phyloP scores from a whole-genome alignment of 768 basidiomycete species.

The Sistotremastrum suecicum region DNA sequence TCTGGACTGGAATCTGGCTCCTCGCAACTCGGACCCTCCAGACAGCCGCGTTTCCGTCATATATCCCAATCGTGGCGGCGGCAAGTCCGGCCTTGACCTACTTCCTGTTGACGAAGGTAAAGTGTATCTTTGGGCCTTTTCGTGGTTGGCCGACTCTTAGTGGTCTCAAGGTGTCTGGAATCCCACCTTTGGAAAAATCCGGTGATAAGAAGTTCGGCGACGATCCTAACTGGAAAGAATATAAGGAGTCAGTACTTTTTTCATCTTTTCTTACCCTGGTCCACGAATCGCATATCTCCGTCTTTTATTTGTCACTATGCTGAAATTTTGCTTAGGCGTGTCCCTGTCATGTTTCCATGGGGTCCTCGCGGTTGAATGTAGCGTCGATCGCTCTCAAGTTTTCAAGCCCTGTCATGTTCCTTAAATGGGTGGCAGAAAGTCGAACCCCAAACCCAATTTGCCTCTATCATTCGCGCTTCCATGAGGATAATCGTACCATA shows the following conservation, averaged over 20 bases:
- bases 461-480: too few relatives aligned
- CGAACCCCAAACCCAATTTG: too few relatives aligned
- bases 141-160: not conserved
- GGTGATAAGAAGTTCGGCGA: slow-evolving; percentile 41
- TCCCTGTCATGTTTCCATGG: too few relatives aligned
- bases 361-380: too few relatives aligned
- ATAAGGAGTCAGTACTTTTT: slow-evolving; percentile 32
- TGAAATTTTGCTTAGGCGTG: too few relatives aligned
- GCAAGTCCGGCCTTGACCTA: slow-evolving; percentile 53
- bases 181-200: slow-evolving; percentile 52
- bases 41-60: slow-evolving; percentile 28
- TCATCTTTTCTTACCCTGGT: not conserved
- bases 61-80: slow-evolving; percentile 30
- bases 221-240: slow-evolving; percentile 41
- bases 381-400: too few relatives aligned
- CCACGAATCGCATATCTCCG: too few relatives aligned
- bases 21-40: slow-evolving; percentile 37
- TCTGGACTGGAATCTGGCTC: slow-evolving; percentile 56
- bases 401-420: too few relatives aligned
- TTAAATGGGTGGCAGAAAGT: too few relatives aligned
- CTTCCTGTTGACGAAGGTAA: slow-evolving; percentile 38
- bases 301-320: too few relatives aligned
- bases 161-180: slow-evolving; percentile 38
- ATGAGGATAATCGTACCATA: too few relatives aligned
- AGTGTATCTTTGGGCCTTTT: not conserved